A percentile compares a stretch with the other conserved stretches of the same genome.
Evolutionary conservation across 352 stramenopile genomes (phyloP).

Genomic region (Discostella stelligera): DNA sequence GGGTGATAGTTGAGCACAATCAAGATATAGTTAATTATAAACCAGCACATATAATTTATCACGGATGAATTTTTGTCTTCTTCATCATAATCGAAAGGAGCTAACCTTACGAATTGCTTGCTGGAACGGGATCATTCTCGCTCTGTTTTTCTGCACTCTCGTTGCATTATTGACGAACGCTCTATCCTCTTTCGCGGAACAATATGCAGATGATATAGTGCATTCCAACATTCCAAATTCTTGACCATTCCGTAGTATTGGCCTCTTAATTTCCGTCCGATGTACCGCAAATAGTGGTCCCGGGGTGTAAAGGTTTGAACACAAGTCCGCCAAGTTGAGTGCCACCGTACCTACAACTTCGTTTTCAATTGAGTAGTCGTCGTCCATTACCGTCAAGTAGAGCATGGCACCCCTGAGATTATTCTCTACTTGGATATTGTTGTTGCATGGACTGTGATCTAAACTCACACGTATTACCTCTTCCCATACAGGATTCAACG

Average conservation of each 20-base stretch:
- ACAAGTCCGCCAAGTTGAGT: constrained; percentile 62
- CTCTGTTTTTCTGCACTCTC: constrained; percentile 14
- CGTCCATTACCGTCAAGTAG: constrained; percentile 63
- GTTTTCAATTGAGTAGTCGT: constrained; percentile 47
- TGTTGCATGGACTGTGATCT: constrained; percentile 21
- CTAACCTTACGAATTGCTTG: constrained; percentile 4
- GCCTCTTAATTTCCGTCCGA: constrained; percentile 25
- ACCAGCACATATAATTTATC: too few species aligned
- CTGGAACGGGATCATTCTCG: constrained; percentile 2
- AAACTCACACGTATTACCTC: constrained; percentile 59
- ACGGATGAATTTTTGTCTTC: not conserved
- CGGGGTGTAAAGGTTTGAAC: constrained; percentile 32
- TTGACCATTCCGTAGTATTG: constrained; percentile 47
- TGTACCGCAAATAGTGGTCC: constrained; percentile 18
- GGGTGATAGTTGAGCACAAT: too few species aligned
- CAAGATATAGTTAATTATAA: too few species aligned
- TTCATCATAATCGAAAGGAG: not conserved
- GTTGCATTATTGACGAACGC: constrained; percentile 29
- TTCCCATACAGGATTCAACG: constrained; percentile 48
- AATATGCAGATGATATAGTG: constrained; percentile 35
- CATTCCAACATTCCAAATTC: constrained; percentile 51
- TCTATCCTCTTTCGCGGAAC: constrained; percentile 31
- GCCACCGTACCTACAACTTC: constrained; percentile 56
- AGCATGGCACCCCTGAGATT: constrained; percentile 53
- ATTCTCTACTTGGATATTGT: not conserved